Conservation (phyloP, 306 rosid genomes). For the Lathyrus oleraceus region DNA sequence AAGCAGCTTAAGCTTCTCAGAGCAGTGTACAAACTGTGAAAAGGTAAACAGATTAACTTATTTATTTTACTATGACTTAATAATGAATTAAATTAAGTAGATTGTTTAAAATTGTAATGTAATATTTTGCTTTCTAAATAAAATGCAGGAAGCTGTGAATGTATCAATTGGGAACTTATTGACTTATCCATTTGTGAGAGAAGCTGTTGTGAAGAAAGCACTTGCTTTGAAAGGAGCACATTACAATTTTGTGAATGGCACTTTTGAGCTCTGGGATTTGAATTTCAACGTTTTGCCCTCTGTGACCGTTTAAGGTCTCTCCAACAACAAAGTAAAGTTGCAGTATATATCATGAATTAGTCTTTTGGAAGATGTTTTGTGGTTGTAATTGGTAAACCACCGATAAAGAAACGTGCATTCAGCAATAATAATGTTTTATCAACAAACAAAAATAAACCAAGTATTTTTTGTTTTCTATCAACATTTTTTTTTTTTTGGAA, state of each 20-base stretch:
- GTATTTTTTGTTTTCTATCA: constrained; percentile 9
- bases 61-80: not conserved
- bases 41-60: constrained; percentile 51
- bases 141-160: constrained; percentile 89
- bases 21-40: constrained; percentile 80
- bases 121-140: constrained; percentile 13
- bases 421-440: constrained; percentile 27
- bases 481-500: not conserved
- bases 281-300: constrained; percentile 57
- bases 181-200: constrained; percentile 86
- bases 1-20: constrained; percentile 49
- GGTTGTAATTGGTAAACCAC: not conserved
- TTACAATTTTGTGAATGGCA: constrained; percentile 73
- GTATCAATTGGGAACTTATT: constrained; percentile 81
- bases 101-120: constrained; percentile 18
- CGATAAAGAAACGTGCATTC: constrained; percentile 22
- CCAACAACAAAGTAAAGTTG: constrained; percentile 7
- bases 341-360: not conserved
- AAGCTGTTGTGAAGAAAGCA: constrained; percentile 51
- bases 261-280: constrained; percentile 82
- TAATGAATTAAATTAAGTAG: not conserved
- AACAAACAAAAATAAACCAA: constrained; percentile 3
- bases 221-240: constrained; percentile 79
- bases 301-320: constrained; percentile 27
- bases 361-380: constrained; percentile 7